Evolutionary conservation across 495 filamentous ascomycete species (phyloP).

Genomic region (Aspergillus hancockii): DNA sequence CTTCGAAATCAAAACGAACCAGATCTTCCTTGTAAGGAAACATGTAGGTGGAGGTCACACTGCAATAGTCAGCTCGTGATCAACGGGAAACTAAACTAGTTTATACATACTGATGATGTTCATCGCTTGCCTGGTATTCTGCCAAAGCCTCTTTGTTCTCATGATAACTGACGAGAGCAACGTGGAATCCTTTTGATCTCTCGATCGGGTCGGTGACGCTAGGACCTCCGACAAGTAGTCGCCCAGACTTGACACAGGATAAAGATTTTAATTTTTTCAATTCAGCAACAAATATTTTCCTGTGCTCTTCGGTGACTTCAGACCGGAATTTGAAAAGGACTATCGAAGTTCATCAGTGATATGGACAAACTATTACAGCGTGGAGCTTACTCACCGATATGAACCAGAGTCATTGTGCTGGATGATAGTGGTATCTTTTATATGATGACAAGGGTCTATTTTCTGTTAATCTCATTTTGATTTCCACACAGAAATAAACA

Average conservation of each 20-base stretch:
- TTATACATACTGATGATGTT: conserved; percentile 42
- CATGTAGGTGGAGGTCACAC: conserved; percentile 45
- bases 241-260: conserved; percentile 39
- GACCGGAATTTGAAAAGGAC: conserved; percentile 49
- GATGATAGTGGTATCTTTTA: background rate
- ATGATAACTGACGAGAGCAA: conserved; percentile 48
- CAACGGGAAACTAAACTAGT: too few species aligned
- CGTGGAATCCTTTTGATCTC: conserved; percentile 50
- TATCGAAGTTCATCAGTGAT: conserved; percentile 12
- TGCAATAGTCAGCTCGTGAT: background rate
- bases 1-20: conserved; percentile 52
- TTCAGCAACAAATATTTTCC: conserved; percentile 40
- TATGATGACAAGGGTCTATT: too few species aligned
- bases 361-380: background rate
- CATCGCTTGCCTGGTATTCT: conserved; percentile 48
- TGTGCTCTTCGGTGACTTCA: conserved; percentile 32
- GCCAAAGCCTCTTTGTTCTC: conserved; percentile 39
- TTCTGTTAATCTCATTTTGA: too few species aligned
- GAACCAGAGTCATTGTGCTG: conserved; percentile 35
- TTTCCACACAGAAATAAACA: too few species aligned
- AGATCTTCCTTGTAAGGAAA: conserved; percentile 51
- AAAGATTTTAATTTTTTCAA: conserved; percentile 44
- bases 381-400: conserved; percentile 31
- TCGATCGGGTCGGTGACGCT: conserved; percentile 47
- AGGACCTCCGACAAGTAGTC: conserved; percentile 47